Conservation (phyloP, 352 stramenopile genomes). For the Peronospora destructor region DNA sequence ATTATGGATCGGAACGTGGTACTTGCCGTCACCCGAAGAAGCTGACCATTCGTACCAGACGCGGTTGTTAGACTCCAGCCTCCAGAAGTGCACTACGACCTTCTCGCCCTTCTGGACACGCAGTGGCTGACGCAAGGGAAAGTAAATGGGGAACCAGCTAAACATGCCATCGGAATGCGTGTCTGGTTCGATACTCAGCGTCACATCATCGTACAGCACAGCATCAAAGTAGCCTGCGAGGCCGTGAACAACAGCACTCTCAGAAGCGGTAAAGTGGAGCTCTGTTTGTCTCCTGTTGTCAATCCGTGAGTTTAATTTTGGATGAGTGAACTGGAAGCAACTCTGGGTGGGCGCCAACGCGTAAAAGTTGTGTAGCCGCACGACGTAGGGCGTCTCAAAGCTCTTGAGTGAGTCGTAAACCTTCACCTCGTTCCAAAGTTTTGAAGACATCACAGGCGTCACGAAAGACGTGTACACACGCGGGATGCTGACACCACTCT, state of each 20-base stretch:
- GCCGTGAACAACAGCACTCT: conserved; percentile 86
- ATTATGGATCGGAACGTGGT: conserved; percentile 91
- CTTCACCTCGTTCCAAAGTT: conserved; percentile 89
- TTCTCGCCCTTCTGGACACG: conserved; percentile 70
- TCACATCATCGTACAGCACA: conserved; percentile 90
- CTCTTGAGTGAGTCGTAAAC: conserved; percentile 62
- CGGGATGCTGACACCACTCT: conserved; percentile 86
- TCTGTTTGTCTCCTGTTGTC: conserved; percentile 80
- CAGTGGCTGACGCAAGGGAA: conserved; percentile 91
- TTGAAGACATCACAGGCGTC: conserved; percentile 91
- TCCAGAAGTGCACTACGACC: conserved; percentile 90
- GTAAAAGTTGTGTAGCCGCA: conserved; percentile 90
- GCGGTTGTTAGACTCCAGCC: conserved; percentile 73
- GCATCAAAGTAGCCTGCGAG: conserved; percentile 95
- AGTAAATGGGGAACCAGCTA: conserved; percentile 99
- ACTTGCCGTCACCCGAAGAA: conserved; percentile 35
- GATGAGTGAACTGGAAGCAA: conserved; percentile 94
- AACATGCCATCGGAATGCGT: conserved; percentile 97
- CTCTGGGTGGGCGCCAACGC: conserved; percentile 76
- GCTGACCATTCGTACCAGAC: conserved; percentile 99
- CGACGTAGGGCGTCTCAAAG: conserved; percentile 97
- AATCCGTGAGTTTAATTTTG: conserved; percentile 60
- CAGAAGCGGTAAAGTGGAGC: conserved; percentile 44
- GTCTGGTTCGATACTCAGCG: conserved; percentile 91
- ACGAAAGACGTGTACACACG: conserved; percentile 92